Evolutionary conservation across 192 early-diverging fungal species (phyloP), one percentile per base, ranked within the genome.

Genomic region (Coemansia sp.): DNA sequence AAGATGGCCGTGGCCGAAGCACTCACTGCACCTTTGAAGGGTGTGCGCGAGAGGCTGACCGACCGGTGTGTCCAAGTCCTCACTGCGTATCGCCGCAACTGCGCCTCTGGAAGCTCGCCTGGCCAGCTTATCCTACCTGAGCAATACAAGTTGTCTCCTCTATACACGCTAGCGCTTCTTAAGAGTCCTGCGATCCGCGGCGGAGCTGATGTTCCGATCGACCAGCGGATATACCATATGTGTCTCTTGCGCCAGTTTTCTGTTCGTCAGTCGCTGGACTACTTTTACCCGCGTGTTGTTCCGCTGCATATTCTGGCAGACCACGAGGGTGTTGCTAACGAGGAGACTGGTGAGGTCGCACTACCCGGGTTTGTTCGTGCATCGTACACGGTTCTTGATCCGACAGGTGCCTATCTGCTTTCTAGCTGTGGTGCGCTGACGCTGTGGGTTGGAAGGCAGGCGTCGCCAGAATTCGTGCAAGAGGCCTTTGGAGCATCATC

Each of bases 41-140:
- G 81, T 9, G 86, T 98, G 23, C 86, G 93, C 29, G 93, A 93
- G 23, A 86, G 91, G 42, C 72, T 99, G 63, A 89, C 92, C 13
- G 91, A 94, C 23, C 86, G 86, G 51, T 97, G 95, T 72, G 90
- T 94, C 51, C 92, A 93, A 68, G 88, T 98, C 39, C 72, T 98
- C 56, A 84, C 92, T 7, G 81, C 94, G 3, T 99, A 99, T 67
- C 90, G 97, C 55, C 93, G 90, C 68, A 87, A 96, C 68, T 95
- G 92, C 70, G 95, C 95, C 7, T 84, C 90, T 2, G 87, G 89
- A 21, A 94, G 92, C 25, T 86, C 93, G 12, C 90, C 96, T 3
- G 95, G 94, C 29, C 97, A 96, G 82, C 84, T 99, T 20, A 98
- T 99, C 62, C 78, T 99, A 51, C 96, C 97, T 25, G 97, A 99